Conservation (phyloP, 495 filamentous ascomycete genomes). For the Bacidia gigantensis region DNA sequence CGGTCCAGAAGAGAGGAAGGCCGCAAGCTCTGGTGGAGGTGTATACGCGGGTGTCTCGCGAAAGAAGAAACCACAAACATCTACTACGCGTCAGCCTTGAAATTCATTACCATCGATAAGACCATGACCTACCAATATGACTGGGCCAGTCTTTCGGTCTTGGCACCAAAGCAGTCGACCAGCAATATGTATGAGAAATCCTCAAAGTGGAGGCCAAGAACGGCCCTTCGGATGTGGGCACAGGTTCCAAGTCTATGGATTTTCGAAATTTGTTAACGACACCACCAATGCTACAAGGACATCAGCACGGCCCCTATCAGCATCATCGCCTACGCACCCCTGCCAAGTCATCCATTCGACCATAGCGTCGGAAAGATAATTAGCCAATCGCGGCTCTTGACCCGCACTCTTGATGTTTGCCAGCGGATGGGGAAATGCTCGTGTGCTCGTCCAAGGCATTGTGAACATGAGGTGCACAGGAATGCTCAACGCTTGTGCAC, state of each 20-base stretch:
- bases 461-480: slow-evolving; percentile 57
- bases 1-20: slow-evolving; percentile 40
- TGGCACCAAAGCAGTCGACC: slow-evolving; percentile 49
- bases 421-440: slow-evolving; percentile 42
- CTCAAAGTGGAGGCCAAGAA: slow-evolving; percentile 29
- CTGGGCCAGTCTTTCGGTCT: slow-evolving; percentile 47
- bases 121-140: slow-evolving; percentile 32
- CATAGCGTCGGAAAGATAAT: slow-evolving; percentile 45
- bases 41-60: neutral
- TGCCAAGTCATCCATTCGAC: slow-evolving; percentile 58
- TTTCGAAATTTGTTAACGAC: slow-evolving; percentile 44
- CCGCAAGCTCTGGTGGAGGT: slow-evolving; percentile 35
- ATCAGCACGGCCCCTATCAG: slow-evolving; percentile 7
- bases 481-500: slow-evolving; percentile 45
- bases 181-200: slow-evolving; percentile 51
- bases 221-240: slow-evolving; percentile 28
- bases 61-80: slow-evolving; percentile 50
- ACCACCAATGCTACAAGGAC: slow-evolving; percentile 36
- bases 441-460: slow-evolving; percentile 45
- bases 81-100: slow-evolving; percentile 11
- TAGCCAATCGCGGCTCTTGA: slow-evolving; percentile 32
- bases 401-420: slow-evolving; percentile 38
- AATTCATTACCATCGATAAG: neutral
- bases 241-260: slow-evolving; percentile 38
- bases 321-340: too few species aligned